These are phyloP conservation scores for Pichia scutulata DNA, from an alignment of 805 yeast species.

Conservation along the genomic window DNA sequence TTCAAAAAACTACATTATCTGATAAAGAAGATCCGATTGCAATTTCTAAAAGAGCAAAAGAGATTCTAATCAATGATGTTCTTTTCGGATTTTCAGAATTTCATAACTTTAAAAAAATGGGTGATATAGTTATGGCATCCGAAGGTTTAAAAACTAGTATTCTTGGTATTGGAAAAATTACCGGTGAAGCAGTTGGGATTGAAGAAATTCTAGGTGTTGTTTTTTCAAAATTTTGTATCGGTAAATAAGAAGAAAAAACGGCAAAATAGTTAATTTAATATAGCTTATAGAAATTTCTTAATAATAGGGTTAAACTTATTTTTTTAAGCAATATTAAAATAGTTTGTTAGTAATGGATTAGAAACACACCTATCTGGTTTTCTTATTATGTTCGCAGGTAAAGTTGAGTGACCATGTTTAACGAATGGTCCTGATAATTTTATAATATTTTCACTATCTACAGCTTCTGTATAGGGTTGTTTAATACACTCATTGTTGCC, in stretches of 20 bases:
- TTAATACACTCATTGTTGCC: neutral
- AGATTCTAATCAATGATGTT: slow-evolving; percentile 68
- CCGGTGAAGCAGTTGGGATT: slow-evolving; percentile 81
- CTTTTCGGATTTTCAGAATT: slow-evolving; percentile 68
- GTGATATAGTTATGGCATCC: slow-evolving; percentile 73
- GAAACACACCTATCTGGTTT: neutral
- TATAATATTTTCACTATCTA: neutral
- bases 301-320: neutral
- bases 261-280: neutral
- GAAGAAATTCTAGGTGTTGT: slow-evolving; percentile 90
- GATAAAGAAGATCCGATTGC: slow-evolving; percentile 57
- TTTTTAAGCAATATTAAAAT: neutral
- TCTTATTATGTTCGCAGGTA: neutral
- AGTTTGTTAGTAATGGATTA: neutral
- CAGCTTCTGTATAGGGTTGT: neutral
- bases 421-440: neutral
- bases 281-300: no score
- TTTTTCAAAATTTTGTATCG: slow-evolving; percentile 88
- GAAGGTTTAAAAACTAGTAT: slow-evolving; percentile 68
- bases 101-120: slow-evolving; percentile 36
- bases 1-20: slow-evolving; percentile 42
- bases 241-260: slow-evolving; percentile 45
- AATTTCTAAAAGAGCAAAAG: slow-evolving; percentile 69
- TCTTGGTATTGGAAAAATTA: slow-evolving; percentile 85
- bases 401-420: neutral